Base-by-base conservation (phyloP, 306 rosid genomes). In the Citrullus mucosospermus region DNA sequence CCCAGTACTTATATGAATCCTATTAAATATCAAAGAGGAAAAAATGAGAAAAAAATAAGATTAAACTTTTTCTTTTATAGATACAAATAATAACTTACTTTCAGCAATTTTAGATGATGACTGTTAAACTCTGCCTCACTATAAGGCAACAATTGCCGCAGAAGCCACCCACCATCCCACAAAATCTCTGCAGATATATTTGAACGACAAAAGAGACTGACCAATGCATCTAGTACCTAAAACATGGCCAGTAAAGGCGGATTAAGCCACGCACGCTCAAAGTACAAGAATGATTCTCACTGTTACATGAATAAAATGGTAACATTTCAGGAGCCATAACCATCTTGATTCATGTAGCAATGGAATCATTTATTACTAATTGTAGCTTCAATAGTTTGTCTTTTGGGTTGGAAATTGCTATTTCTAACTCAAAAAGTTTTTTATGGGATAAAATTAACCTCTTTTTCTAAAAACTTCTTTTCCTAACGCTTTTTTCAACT, bases 131-230 rank as follows among this genome's bases (percentile, higher is more conserved):
- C 97, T 72, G 91, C 89, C 81, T 89, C 95, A 13, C 93, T 88
- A 81, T 91, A 88, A 73, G 98, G 97, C 82, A 92, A 88, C 88
- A 94, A 81, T 93, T 92, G 98, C 60, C 96, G 91, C 88, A 94
- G 85, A 85, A 95, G 98, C 98, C 98, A 95, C 80, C 97, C 98
- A 32, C 97, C 98, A 66, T 92, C 93, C 98, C 98, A 95, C 82
- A 92, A 81, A 75, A 91, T 85, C 82, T 90, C 96, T 25, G 98
- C 91, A 77, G 98, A 91, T 83, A 95, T 80, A 81, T 86, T 92
- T 75, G 96, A 86, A 79, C 97, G 96, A 82, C 93, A 86, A 76
- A 90, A 91, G 59, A 95, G 93, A 86, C 83, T 87, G 77, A 92
- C 97, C 86, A 95, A 86, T 58, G 95, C 90, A 86, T 95, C 96